phyloP scores from a whole-genome alignment of 2,329 filamentous ascomycete species.

The Clarireedia hainanense region DNA sequence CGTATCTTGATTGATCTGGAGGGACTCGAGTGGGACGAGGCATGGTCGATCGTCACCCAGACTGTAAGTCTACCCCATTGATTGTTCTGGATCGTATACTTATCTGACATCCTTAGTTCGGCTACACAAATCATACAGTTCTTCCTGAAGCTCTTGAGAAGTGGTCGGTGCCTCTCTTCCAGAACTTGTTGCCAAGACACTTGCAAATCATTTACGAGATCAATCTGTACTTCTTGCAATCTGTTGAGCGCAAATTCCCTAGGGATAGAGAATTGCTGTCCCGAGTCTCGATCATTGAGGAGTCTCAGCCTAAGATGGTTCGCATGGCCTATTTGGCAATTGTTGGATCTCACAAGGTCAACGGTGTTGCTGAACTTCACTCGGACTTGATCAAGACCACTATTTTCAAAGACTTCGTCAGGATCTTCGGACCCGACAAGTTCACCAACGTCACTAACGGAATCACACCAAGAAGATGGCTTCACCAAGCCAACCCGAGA shows the following conservation, averaged over 20 bases:
- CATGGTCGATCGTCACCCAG: slow-evolving; percentile 72
- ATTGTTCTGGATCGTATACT: not conserved
- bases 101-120: slow-evolving; percentile 45
- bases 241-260: slow-evolving; percentile 83
- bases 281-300: slow-evolving; percentile 95
- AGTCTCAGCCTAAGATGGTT: slow-evolving; percentile 94
- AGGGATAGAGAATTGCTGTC: slow-evolving; percentile 77
- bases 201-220: slow-evolving; percentile 98
- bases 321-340: slow-evolving; percentile 94
- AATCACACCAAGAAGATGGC: slow-evolving; percentile 90
- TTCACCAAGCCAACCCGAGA: slow-evolving; percentile 93
- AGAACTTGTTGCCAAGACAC: slow-evolving; percentile 88
- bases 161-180: slow-evolving; percentile 89
- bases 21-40: slow-evolving; percentile 85
- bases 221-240: slow-evolving; percentile 88
- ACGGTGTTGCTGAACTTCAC: slow-evolving; percentile 94
- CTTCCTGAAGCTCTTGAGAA: slow-evolving; percentile 96
- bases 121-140: slow-evolving; percentile 98
- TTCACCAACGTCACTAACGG: slow-evolving; percentile 99
- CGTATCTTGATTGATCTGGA: slow-evolving; percentile 86
- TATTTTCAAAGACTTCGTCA: slow-evolving; percentile 99
- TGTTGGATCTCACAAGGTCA: slow-evolving; percentile 98
- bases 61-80: slow-evolving; percentile 41
- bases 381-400: slow-evolving; percentile 97
- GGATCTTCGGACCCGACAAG: slow-evolving; percentile 90